Conservation (phyloP, 768 basidiomycete species). For the Leucosporidium yakuticum region DNA sequence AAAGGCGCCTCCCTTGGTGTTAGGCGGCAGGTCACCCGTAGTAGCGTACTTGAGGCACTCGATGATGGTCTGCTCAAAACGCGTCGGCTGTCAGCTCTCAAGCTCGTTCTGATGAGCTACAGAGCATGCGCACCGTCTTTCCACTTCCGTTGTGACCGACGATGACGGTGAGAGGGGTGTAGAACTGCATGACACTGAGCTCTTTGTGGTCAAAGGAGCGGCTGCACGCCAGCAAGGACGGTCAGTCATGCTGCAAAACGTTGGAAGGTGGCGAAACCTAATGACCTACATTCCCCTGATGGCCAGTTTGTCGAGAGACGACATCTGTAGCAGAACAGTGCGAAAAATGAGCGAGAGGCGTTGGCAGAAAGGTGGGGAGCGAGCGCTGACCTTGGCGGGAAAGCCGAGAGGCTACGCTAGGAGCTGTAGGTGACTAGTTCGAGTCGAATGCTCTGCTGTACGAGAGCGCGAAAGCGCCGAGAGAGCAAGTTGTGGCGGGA, state of each 20-base stretch:
- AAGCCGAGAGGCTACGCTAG: too few species aligned
- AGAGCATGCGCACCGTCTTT: conserved; percentile 59
- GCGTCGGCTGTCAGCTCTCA: background rate
- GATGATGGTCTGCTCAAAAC: conserved; percentile 65
- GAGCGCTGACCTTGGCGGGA: too few species aligned
- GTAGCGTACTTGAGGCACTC: conserved; percentile 99
- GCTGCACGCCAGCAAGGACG: conserved; percentile 46
- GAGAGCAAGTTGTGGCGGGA: too few species aligned
- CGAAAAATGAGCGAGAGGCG: background rate
- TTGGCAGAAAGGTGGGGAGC: background rate
- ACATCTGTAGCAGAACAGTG: conserved; percentile 10
- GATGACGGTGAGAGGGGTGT: conserved; percentile 93
- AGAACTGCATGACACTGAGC: conserved; percentile 90
- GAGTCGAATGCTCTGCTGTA: too few species aligned
- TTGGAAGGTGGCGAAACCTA: too few species aligned
- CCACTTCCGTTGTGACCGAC: conserved; percentile 98
- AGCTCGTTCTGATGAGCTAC: background rate
- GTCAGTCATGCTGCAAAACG: too few species aligned
- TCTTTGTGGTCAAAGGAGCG: conserved; percentile 95
- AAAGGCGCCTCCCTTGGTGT: conserved; percentile 97
- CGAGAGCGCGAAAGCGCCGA: too few species aligned
- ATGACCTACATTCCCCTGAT: conserved; percentile 33
- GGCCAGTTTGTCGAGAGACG: conserved; percentile 34
- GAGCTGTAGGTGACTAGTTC: too few species aligned
- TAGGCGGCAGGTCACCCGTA: conserved; percentile 94